Evolutionary conservation across 140 eudicot genomes (phyloP), one percentile per base, ranked within the genome.

Genomic region (Oenanthe javanica): DNA sequence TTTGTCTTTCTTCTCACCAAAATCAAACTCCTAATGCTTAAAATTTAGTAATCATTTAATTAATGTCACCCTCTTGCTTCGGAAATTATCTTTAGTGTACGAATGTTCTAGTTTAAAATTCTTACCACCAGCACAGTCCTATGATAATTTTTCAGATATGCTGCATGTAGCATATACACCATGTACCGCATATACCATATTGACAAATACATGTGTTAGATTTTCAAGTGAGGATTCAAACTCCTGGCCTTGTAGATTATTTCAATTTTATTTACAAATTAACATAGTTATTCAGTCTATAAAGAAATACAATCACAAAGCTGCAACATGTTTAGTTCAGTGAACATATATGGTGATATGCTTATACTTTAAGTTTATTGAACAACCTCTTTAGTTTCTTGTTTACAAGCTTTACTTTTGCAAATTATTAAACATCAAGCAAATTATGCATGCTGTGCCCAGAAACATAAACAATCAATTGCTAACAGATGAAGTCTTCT

Each of bases 1-100:
- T 84, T 63, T 94, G 99, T 81, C 90, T 94, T 42, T 86, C 93
- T 38, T 79, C 36, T 55, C 93, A 89, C 76, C 98, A 77, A 75
- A 78, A 50, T 55, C 36, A 52, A 52, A 69, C 66, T 66, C 75
- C 82, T 43, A 59, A 43, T 75, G 19, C 23, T 61, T 61, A 4
- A 61, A 19, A 10, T n/a, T 61, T 61, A 0, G 14, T 78, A 6
- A 25, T 31, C 19, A 10, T 4, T 6, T 6, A 42, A 6, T 6
- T 2, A 57, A 23, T 6, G 36, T 4, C 9, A 15, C 12, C n/a
- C 12, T 12, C 75, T 78, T 57, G 72, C 2, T 4, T 63, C 10
- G 1, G 31, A 25, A 11, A 67, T 61, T 64, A 36, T 67, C 2
- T 12, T 9, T 1, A 31, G 21, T 67, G 9, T 31, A 67, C 21